These are phyloP conservation scores for Candida ortonii DNA, from an alignment of 805 yeast species.

Conservation along the genomic window DNA sequence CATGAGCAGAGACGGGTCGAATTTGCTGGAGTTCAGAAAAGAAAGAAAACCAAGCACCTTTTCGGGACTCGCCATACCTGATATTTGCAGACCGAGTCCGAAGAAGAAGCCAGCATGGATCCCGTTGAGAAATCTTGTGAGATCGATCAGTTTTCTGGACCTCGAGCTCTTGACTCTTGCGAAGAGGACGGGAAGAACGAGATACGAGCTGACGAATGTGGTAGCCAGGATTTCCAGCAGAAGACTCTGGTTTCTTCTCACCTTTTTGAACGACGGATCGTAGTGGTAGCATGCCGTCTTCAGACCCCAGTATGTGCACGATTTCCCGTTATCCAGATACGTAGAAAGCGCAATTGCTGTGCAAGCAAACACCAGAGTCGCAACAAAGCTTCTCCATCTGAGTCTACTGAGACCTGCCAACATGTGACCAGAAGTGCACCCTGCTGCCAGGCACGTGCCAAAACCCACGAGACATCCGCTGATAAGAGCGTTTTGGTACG, in stretches of 20 bases:
- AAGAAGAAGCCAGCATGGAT: slow-evolving; percentile 33
- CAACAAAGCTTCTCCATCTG: slow-evolving; percentile 43
- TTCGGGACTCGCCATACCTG: slow-evolving; percentile 45
- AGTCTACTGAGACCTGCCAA: slow-evolving; percentile 47
- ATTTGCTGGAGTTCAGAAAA: slow-evolving; percentile 32
- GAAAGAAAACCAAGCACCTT: slow-evolving; percentile 48
- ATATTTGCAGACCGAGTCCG: slow-evolving; percentile 44
- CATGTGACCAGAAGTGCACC: slow-evolving; percentile 59
- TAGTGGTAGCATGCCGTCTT: slow-evolving; percentile 19
- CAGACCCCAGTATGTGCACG: no score
- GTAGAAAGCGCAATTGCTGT: slow-evolving; percentile 32
- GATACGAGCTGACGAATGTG: slow-evolving; percentile 21
- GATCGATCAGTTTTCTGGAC: slow-evolving; percentile 1
- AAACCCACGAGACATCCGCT: slow-evolving; percentile 46
- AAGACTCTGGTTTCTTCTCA: slow-evolving; percentile 13
- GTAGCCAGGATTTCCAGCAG: slow-evolving; percentile 12
- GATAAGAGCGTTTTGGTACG: slow-evolving; percentile 6
- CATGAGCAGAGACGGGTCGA: slow-evolving; percentile 47
- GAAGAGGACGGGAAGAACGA: slow-evolving; percentile 28
- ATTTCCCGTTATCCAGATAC: slow-evolving; percentile 7
- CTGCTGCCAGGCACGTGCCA: slow-evolving; percentile 47
- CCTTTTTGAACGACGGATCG: slow-evolving; percentile 19
- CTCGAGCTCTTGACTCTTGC: slow-evolving; percentile 4
- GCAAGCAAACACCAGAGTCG: slow-evolving; percentile 38
- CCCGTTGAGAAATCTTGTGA: slow-evolving; percentile 19